These are phyloP conservation scores for Aspergillus incahuasiensis DNA, from an alignment of 495 filamentous ascomycete genomes.

Conservation along the genomic window DNA sequence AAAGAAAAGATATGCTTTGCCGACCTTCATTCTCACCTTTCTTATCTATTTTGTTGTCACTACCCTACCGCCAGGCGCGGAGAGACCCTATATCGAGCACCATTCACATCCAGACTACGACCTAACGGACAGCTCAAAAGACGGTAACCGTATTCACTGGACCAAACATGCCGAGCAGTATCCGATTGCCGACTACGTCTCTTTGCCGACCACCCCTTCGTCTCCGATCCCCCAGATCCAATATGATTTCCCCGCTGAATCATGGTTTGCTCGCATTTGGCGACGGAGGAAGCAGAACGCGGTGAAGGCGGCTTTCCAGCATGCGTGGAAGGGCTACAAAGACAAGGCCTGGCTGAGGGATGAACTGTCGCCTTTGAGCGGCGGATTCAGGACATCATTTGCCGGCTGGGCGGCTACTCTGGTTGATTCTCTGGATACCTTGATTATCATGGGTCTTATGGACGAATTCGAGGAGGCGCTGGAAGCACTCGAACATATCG, in stretches of 20 bases:
- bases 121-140: constrained; percentile 9
- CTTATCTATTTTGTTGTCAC: constrained; percentile 30
- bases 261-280: constrained; percentile 25
- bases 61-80: constrained; percentile 28
- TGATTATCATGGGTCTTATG: constrained; percentile 59
- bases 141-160: constrained; percentile 34
- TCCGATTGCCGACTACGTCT: constrained; percentile 46
- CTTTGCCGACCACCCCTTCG: constrained; percentile 41
- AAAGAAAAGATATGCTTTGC: constrained; percentile 25
- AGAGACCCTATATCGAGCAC: constrained; percentile 11
- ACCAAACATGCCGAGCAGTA: constrained; percentile 39
- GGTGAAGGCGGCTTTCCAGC: constrained; percentile 65
- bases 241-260: constrained; percentile 47
- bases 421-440: constrained; percentile 58
- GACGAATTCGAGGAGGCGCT: constrained; percentile 58
- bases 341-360: constrained; percentile 74
- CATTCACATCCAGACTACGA: constrained; percentile 6
- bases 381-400: constrained; percentile 48
- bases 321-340: constrained; percentile 73
- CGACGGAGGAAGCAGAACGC: constrained; percentile 45
- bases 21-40: constrained; percentile 25
- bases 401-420: constrained; percentile 59
- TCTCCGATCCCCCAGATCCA: constrained; percentile 48
- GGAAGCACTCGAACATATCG: constrained; percentile 47
- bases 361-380: constrained; percentile 65